Base-by-base conservation (phyloP, 1,139 yeast genomes). In the Groenewaldozyma sp. region DNA sequence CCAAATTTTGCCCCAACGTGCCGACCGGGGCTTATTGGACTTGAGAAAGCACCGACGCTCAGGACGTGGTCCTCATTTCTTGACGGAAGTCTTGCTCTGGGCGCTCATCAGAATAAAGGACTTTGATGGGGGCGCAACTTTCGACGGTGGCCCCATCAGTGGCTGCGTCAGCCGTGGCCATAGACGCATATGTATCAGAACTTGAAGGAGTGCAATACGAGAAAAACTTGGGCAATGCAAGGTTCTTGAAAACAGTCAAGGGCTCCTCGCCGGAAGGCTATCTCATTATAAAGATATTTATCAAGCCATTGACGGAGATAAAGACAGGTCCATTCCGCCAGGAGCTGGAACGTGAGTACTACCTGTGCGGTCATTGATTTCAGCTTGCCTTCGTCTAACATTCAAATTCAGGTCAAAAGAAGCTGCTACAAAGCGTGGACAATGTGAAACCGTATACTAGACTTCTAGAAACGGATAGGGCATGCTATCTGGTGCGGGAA, bases 121-220 rank as follows among this genome's bases (percentile, higher is more conserved):
- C n/a, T n/a, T n/a, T n/a, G 7, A 87, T 88, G 96, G 96, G 96
- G 14, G 86, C 84, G 17, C 82, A 82, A 58, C 65, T 88, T 49
- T 87, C 96, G 3, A 67, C 83, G 36, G 64, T 86, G 55, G 86
- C 95, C 22, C 95, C 95, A 4, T 35, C 39, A 11, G 33, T 29
- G 13, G 77, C 91, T 11, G 87, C 96, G 3, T 88, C 94, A 3
- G 83, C 96, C 1, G 84, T 91, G 52, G 95, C 94, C 10, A 71
- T 87, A 3, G 87, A 93, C 24, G 88, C 97, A 1, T 91, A 88
- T 53, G 74, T 91, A 28, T 83, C 83, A 52, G 86, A 83, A 38
- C 66, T 91, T 19, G 76, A 76, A 24, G 76, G 78, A 45, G 69
- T 82, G 37, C 88, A 83, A 51, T 88, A 83, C 56, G 71, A 81